Evolutionary conservation across 441 rosid species (phyloP).

Genomic region (Sinapis alba): DNA sequence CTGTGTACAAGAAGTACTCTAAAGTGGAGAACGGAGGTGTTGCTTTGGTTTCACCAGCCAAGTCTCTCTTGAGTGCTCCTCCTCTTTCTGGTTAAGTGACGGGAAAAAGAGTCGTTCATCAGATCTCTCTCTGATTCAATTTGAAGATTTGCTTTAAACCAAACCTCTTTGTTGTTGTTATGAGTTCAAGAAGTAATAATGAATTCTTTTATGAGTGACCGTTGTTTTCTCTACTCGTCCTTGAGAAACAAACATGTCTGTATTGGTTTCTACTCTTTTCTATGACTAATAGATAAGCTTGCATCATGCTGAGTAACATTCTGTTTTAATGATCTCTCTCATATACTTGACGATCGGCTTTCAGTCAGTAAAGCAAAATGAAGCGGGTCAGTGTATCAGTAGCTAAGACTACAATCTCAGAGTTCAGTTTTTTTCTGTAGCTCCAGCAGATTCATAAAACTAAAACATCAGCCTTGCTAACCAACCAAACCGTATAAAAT

Average conservation of each 20-base stretch:
- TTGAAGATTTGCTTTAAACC: background rate
- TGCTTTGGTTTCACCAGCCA: constrained; percentile 60
- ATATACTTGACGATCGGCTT: no score
- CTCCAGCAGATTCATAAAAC: no score
- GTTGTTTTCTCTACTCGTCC: background rate
- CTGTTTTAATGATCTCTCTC: no score
- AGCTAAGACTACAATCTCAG: no score
- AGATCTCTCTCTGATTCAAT: constrained; percentile 38
- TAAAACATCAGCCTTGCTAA: no score
- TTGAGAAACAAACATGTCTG: background rate
- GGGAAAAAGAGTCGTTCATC: background rate
- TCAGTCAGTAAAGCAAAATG: no score
- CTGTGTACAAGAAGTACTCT: constrained; percentile 69
- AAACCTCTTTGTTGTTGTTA: constrained; percentile 4
- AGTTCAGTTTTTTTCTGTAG: no score
- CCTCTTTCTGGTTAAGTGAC: constrained; percentile 18
- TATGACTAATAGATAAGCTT: background rate
- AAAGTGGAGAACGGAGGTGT: constrained; percentile 56
- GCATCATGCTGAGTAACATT: background rate
- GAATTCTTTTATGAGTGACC: constrained; percentile 25
- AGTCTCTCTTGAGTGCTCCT: constrained; percentile 36
- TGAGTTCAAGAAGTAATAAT: constrained; percentile 26
- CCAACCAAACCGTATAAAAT: no score
- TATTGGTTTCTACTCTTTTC: background rate
- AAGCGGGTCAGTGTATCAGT: no score